Conservation (phyloP, 148 eudicot species). For the Euryodendron excelsum region DNA sequence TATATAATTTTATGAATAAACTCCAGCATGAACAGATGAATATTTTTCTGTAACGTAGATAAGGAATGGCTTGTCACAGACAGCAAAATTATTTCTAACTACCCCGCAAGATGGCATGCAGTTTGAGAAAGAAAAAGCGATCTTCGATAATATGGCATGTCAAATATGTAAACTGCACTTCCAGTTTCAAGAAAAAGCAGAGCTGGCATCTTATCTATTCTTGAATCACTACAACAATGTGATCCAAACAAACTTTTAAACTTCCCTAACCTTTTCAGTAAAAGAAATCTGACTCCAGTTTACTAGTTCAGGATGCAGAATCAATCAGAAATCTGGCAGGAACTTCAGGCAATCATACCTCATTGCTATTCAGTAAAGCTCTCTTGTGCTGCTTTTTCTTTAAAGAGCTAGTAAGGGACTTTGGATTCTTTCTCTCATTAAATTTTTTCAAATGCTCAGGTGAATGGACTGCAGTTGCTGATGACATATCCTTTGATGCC, state of each 20-base stretch:
- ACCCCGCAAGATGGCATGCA: too few relatives aligned
- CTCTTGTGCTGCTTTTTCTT: conserved; percentile 26
- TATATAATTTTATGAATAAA: too few relatives aligned
- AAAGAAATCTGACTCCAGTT: background rate
- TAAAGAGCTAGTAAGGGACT: conserved; percentile 6
- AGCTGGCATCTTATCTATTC: background rate
- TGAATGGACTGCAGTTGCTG: conserved; percentile 11
- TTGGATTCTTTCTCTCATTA: conserved; percentile 14
- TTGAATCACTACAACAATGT: background rate
- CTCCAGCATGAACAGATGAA: background rate
- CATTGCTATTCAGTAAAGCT: conserved; percentile 11
- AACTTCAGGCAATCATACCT: conserved; percentile 32
- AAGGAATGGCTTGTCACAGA: too few relatives aligned
- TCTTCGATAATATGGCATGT: background rate
- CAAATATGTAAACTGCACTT: background rate
- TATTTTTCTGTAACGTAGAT: too few relatives aligned
- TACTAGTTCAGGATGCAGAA: background rate
- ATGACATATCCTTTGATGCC: conserved; percentile 16
- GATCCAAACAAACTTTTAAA: background rate
- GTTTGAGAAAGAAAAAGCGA: background rate
- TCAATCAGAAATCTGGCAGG: background rate
- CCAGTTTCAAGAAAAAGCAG: background rate
- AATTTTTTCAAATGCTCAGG: conserved; percentile 8
- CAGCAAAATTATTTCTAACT: too few relatives aligned
- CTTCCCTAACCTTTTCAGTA: background rate